Conservation (phyloP, 305 asterid genomes). For the Fraxinus paxiana region DNA sequence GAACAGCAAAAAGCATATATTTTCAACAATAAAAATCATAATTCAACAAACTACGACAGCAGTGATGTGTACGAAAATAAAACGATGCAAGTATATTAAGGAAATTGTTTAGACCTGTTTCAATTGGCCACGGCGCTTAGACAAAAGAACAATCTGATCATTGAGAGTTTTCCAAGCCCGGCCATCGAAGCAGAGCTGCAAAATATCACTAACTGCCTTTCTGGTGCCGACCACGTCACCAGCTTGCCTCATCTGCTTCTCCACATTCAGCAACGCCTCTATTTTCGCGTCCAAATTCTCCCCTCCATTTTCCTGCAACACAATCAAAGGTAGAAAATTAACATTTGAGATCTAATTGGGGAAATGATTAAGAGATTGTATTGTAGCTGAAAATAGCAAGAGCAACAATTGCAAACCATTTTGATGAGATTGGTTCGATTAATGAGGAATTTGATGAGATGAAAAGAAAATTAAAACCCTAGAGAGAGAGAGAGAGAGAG, state of each 20-base stretch:
- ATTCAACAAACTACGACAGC: slow-evolving; percentile 1
- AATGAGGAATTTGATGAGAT: neutral
- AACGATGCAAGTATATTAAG: neutral
- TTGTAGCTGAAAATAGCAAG: neutral
- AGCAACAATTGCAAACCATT: slow-evolving; percentile 27
- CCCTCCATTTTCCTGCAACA: slow-evolving; percentile 63
- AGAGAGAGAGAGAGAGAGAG: slow-evolving; percentile 18
- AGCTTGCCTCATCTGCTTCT: slow-evolving; percentile 89
- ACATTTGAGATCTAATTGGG: slow-evolving; percentile 23
- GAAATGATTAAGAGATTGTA: neutral
- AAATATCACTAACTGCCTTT: slow-evolving; percentile 77
- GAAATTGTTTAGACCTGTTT: slow-evolving; percentile 53
- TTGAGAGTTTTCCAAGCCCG: slow-evolving; percentile 81
- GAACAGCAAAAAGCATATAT: neutral
- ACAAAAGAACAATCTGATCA: slow-evolving; percentile 80
- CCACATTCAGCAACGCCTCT: slow-evolving; percentile 74
- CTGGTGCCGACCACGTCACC: slow-evolving; percentile 86
- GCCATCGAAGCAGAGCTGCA: slow-evolving; percentile 85
- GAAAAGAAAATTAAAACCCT: slow-evolving; percentile 31
- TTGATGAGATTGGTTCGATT: slow-evolving; percentile 12
- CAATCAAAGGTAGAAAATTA: neutral
- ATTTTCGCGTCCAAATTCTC: slow-evolving; percentile 69
- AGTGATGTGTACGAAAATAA: neutral
- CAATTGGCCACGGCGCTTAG: slow-evolving; percentile 98
- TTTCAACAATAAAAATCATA: slow-evolving; percentile 4